These are phyloP conservation scores for Cladosporium sp. DNA, from an alignment of 2,329 filamentous ascomycete genomes.

Conservation along the genomic window DNA sequence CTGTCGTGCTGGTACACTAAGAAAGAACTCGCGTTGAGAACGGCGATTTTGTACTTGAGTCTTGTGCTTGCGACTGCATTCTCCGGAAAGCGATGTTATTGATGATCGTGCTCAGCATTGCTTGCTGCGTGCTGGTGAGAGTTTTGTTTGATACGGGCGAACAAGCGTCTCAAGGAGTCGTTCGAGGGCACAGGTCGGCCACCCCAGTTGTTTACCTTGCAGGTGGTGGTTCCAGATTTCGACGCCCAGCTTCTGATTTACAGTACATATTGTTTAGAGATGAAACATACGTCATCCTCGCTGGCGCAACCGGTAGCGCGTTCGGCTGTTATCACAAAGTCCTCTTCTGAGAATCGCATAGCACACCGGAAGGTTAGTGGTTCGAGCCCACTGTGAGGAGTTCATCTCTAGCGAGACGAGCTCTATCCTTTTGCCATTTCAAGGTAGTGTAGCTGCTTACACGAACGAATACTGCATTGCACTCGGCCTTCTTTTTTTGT, in stretches of 20 bases:
- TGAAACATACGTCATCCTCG: not conserved
- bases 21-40: constrained; percentile 22
- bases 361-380: not conserved
- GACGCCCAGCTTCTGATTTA: not conserved
- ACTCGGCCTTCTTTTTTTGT: too few species aligned
- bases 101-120: constrained; percentile 21
- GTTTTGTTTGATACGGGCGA: constrained; percentile 11
- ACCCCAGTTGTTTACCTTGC: constrained; percentile 10
- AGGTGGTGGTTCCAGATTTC: not conserved
- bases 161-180: constrained; percentile 13
- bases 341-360: not conserved
- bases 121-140: constrained; percentile 14
- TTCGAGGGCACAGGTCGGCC: constrained; percentile 5
- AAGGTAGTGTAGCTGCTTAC: too few species aligned
- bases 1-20: constrained; percentile 40
- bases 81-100: constrained; percentile 18
- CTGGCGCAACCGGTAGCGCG: not conserved
- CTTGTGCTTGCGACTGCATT: constrained; percentile 10
- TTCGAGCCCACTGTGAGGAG: not conserved
- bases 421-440: not conserved
- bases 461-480: too few species aligned
- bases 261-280: not conserved
- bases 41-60: not conserved
- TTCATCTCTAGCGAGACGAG: not conserved
- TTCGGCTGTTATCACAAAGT: not conserved